Evolutionary conservation across 2,329 filamentous ascomycete species (phyloP).

Genomic region (Malbranchea cinnamomea): DNA sequence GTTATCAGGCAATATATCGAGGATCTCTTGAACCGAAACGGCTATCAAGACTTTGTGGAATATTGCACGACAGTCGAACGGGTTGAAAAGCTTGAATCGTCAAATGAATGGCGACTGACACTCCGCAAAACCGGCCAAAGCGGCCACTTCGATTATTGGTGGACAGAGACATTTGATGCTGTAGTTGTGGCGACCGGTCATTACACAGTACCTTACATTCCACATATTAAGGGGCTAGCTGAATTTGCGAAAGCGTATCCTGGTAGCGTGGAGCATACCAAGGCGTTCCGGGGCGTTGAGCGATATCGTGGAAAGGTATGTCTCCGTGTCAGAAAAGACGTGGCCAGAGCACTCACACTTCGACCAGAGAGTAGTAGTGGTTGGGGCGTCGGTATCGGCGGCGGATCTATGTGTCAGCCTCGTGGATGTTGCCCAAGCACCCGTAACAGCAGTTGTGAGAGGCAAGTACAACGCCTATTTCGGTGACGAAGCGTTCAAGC

Average conservation of each 20-base stretch:
- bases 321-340: background rate
- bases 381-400: constrained; percentile 73
- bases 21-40: constrained; percentile 38
- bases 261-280: constrained; percentile 54
- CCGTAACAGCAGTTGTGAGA: constrained; percentile 48
- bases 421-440: constrained; percentile 39
- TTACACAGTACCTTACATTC: constrained; percentile 54
- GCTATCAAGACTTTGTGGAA: constrained; percentile 34
- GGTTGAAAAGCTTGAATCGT: constrained; percentile 34
- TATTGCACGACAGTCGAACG: constrained; percentile 47
- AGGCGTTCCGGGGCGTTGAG: constrained; percentile 56
- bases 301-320: constrained; percentile 35
- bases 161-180: constrained; percentile 55
- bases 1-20: constrained; percentile 43
- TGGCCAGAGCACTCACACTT: background rate
- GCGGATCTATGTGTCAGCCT: constrained; percentile 71
- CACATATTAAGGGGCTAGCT: constrained; percentile 43
- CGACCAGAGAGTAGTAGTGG: constrained; percentile 59
- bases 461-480: constrained; percentile 32
- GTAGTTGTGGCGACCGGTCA: constrained; percentile 62
- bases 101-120: constrained; percentile 38
- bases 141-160: constrained; percentile 40
- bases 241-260: constrained; percentile 47
- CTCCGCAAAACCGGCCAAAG: constrained; percentile 27
- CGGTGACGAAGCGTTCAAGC: constrained; percentile 38